phyloP scores from a whole-genome alignment of 139 green algal genomes.

The Asterochloris erici region DNA sequence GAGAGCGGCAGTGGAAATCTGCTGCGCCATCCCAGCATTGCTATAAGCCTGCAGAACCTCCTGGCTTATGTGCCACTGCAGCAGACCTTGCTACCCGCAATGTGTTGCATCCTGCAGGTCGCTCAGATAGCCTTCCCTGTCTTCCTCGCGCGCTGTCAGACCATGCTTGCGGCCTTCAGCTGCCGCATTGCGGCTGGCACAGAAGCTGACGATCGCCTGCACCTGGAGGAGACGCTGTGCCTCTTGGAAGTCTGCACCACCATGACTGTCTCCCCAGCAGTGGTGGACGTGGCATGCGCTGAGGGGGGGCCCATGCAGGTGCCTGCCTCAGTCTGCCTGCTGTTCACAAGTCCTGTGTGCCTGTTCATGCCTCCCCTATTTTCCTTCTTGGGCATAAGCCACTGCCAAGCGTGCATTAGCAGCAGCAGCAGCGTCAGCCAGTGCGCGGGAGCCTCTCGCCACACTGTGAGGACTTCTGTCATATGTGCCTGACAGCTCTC shows the following conservation, averaged over 20 bases:
- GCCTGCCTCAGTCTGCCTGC: not conserved
- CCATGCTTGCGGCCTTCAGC: conserved; percentile 42
- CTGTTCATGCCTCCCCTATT: not conserved
- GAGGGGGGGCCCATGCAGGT: not conserved
- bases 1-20: not conserved
- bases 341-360: not conserved
- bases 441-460: not conserved
- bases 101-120: conserved; percentile 20
- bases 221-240: conserved; percentile 45
- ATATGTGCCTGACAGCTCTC: no score
- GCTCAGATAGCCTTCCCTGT: conserved; percentile 65
- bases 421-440: not conserved
- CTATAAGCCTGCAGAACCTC: no score
- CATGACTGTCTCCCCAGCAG: conserved; percentile 38
- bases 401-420: no score
- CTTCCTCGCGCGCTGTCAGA: conserved; percentile 56
- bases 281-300: conserved; percentile 35
- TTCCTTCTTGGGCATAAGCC: not conserved
- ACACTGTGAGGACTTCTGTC: not conserved
- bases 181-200: conserved; percentile 7
- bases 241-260: conserved; percentile 47
- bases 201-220: conserved; percentile 3
- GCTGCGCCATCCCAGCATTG: not conserved
- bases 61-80: not conserved
- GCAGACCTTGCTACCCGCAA: not conserved